A percentile compares a stretch with the other conserved stretches of the same genome.
phyloP scores from a whole-genome alignment of 176 grass and related monocot genomes.

The Melocanna baccifera region DNA sequence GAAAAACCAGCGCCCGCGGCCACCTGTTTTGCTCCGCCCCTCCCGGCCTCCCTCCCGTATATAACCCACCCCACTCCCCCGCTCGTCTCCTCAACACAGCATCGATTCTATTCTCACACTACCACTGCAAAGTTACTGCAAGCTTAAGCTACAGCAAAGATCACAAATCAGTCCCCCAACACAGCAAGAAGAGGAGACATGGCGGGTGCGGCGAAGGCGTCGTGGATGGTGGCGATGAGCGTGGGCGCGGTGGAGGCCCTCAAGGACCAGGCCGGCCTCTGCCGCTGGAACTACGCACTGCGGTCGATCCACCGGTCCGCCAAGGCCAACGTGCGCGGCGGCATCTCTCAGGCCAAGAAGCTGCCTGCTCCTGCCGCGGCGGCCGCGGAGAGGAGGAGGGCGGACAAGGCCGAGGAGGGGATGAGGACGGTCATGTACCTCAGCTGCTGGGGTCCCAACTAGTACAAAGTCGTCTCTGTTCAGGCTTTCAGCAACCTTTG shows the following conservation, averaged over 20 bases:
- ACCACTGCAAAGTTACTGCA: neutral
- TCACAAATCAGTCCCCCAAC: neutral
- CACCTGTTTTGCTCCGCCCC: constrained; percentile 25
- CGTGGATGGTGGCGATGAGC: constrained; percentile 53
- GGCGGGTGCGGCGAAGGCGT: constrained; percentile 38
- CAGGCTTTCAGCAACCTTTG: neutral
- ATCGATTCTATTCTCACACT: neutral
- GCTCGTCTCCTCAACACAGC: neutral
- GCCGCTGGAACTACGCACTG: constrained; percentile 71
- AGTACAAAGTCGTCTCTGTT: neutral
- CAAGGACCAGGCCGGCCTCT: constrained; percentile 66
- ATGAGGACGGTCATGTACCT: constrained; percentile 66
- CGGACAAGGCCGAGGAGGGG: constrained; percentile 49
- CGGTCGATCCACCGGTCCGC: constrained; percentile 34
- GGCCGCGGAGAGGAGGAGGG: neutral
- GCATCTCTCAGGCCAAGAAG: constrained; percentile 24
- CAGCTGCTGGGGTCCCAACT: constrained; percentile 52
- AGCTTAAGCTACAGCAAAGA: neutral
- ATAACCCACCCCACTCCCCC: neutral
- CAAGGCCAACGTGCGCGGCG: constrained; percentile 17
- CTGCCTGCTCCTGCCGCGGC: neutral
- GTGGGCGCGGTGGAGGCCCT: constrained; percentile 64
- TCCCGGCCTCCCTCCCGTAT: neutral
- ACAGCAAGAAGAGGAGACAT: constrained; percentile 1
- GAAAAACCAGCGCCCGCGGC: constrained; percentile 22